Percentiles rank a stretch among this genome's conserved stretches.
These are phyloP conservation scores for Spencermartinsiella ligniputridi DNA, from an alignment of 1,139 yeast genomes.

Conservation along the genomic window DNA sequence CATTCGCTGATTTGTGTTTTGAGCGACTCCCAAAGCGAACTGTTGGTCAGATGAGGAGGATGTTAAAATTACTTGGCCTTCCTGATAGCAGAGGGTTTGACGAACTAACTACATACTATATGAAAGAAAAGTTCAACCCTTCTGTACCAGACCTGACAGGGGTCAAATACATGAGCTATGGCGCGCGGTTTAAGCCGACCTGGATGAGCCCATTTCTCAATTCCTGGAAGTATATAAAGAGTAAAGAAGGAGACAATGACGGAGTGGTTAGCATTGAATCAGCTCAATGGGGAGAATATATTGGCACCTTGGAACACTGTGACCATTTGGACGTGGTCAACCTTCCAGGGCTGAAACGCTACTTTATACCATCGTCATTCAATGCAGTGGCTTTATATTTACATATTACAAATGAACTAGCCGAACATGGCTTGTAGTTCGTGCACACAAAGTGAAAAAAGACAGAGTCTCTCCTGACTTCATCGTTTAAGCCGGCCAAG, in stretches of 20 bases:
- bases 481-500: constrained; percentile 21
- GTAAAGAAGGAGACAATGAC: constrained; percentile 59
- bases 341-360: constrained; percentile 21
- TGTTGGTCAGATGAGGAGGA: constrained; percentile 9
- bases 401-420: constrained; percentile 66
- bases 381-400: constrained; percentile 73
- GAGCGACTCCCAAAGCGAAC: constrained; percentile 6
- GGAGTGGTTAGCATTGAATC: constrained; percentile 80
- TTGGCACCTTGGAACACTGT: constrained; percentile 72
- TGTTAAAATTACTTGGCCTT: constrained; percentile 16
- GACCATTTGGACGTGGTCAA: constrained; percentile 85
- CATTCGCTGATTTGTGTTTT: constrained; percentile 56
- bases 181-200: constrained; percentile 63
- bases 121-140: constrained; percentile 50
- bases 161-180: constrained; percentile 77
- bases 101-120: constrained; percentile 50
- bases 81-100: constrained; percentile 24
- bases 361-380: constrained; percentile 42
- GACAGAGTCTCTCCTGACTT: constrained; percentile 2
- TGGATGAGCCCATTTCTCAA: constrained; percentile 58
- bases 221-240: constrained; percentile 58
- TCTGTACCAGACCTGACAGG: constrained; percentile 50
- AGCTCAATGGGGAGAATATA: constrained; percentile 76
- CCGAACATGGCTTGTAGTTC: constrained; percentile 59
- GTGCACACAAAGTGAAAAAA: too few species aligned